phyloP scores from a whole-genome alignment of 768 basidiomycete species.

The Boletus reticuloceps region DNA sequence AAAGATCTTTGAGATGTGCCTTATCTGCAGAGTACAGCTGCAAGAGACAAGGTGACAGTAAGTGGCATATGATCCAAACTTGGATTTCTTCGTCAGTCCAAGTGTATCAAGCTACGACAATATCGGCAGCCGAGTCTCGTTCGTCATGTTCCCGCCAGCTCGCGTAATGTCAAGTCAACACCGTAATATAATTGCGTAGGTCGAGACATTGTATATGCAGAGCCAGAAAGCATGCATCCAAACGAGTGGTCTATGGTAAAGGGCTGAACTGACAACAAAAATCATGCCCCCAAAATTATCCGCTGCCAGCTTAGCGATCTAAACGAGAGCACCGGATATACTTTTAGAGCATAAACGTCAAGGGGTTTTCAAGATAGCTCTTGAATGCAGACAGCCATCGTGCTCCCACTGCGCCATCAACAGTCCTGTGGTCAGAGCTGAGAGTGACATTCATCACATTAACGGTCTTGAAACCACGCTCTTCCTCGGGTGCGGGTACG shows the following conservation, averaged over 20 bases:
- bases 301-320: neutral
- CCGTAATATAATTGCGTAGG: constrained; percentile 7
- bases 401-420: constrained; percentile 95
- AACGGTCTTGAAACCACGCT: constrained; percentile 91
- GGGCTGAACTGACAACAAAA: constrained; percentile 6
- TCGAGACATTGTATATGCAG: neutral
- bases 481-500: constrained; percentile 82
- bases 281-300: constrained; percentile 1
- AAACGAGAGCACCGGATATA: neutral
- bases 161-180: constrained; percentile 2
- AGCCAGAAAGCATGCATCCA: constrained; percentile 14
- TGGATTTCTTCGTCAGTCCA: neutral
- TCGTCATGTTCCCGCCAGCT: neutral
- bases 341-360: constrained; percentile 91
- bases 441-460: constrained; percentile 96
- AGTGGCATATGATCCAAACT: too few relatives aligned
- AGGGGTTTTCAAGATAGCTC: constrained; percentile 93
- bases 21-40: too few relatives aligned
- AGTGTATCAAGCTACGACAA: neutral
- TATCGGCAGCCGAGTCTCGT: neutral
- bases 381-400: constrained; percentile 93
- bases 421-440: constrained; percentile 92
- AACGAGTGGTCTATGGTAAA: constrained; percentile 25
- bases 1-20: constrained; percentile 12
- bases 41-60: too few relatives aligned